Conservation (phyloP, 148 eudicot genomes). For the Fagopyrum tataricum region DNA sequence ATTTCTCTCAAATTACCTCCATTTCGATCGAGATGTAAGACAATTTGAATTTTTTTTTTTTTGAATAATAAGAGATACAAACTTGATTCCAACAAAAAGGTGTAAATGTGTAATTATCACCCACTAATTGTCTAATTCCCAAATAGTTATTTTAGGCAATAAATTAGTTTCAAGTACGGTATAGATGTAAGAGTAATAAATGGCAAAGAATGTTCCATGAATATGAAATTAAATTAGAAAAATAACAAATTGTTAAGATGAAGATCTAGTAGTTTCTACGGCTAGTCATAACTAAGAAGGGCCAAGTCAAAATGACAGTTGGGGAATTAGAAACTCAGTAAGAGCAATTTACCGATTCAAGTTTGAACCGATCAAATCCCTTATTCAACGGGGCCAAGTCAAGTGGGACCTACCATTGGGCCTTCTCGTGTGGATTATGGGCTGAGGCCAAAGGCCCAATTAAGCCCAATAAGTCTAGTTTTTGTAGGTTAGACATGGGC, state of each 20-base stretch:
- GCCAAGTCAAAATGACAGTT: conserved; percentile 5
- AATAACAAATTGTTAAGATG: neutral
- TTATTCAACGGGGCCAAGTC: neutral
- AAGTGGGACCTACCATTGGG: no score
- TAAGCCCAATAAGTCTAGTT: neutral
- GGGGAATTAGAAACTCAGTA: neutral
- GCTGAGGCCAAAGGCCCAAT: neutral
- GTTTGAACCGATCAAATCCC: neutral
- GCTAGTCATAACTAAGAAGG: neutral
- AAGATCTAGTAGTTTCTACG: neutral
- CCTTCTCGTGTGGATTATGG: neutral
- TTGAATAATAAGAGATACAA: no score
- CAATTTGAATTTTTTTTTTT: no score
- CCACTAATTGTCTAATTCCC: neutral
- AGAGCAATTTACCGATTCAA: conserved; percentile 1
- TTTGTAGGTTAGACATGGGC: neutral
- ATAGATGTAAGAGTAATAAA: neutral
- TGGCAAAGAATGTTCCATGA: neutral
- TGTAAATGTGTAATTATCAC: neutral
- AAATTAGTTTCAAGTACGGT: neutral
- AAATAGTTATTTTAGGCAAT: neutral
- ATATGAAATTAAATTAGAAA: neutral
- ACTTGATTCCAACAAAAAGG: neutral
- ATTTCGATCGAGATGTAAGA: no score
- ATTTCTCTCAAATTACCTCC: no score